A percentile compares a stretch with the other conserved stretches of the same genome.
These are phyloP conservation scores for Rhizomucor miehei DNA, from an alignment of 371 early-diverging fungal genomes.

Conservation along the genomic window DNA sequence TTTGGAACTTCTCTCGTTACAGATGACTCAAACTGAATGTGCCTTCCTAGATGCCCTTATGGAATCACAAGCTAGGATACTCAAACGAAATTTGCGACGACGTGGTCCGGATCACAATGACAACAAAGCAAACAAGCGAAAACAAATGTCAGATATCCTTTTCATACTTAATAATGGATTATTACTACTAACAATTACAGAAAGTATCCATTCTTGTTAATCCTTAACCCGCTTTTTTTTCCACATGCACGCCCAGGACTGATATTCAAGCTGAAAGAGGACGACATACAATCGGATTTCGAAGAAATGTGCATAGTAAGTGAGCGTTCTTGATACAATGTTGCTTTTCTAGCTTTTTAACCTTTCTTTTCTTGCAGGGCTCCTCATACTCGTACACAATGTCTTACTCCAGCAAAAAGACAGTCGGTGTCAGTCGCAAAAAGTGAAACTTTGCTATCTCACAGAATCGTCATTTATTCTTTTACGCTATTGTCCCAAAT, in stretches of 20 bases:
- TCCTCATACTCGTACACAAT: neutral
- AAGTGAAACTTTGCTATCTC: neutral
- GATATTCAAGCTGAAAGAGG: slow-evolving; percentile 37
- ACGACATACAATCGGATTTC: slow-evolving; percentile 36
- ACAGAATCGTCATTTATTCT: too few species aligned
- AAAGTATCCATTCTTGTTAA: slow-evolving; percentile 1
- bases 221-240: slow-evolving; percentile 29
- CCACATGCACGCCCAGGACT: slow-evolving; percentile 31
- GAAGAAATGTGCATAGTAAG: slow-evolving; percentile 40
- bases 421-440: neutral
- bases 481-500: too few species aligned
- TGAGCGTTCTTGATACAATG: neutral
- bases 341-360: neutral
- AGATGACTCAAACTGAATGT: slow-evolving; percentile 27
- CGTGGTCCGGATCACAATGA: slow-evolving; percentile 37
- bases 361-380: neutral
- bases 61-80: slow-evolving; percentile 33
- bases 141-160: slow-evolving; percentile 46
- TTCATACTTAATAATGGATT: slow-evolving; percentile 7
- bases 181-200: neutral
- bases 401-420: neutral
- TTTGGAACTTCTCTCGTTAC: slow-evolving; percentile 43
- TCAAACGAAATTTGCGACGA: slow-evolving; percentile 41
- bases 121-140: slow-evolving; percentile 38
- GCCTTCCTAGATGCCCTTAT: slow-evolving; percentile 29